A percentile compares a stretch with the other conserved stretches of the same genome.
phyloP scores from a whole-genome alignment of 2,329 filamentous ascomycete species.

The Coniochaeta hoffmannii region DNA sequence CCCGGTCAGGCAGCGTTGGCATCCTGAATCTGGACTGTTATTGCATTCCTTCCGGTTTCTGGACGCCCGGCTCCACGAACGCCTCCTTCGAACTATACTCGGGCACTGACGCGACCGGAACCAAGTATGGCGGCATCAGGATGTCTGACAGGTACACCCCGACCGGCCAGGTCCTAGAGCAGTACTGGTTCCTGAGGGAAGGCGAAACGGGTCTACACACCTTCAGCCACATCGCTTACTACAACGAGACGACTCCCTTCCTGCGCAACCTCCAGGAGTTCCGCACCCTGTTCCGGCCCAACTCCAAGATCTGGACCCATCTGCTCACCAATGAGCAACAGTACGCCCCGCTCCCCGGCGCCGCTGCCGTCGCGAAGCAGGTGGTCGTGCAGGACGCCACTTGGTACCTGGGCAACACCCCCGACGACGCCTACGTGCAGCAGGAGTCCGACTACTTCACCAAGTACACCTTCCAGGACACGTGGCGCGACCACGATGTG shows the following conservation, averaged over 20 bases:
- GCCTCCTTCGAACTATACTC: conserved; percentile 43
- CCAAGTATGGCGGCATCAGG: conserved; percentile 48
- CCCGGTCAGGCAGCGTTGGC: conserved; percentile 21
- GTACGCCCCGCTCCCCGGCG: conserved; percentile 43
- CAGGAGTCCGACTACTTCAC: conserved; percentile 56
- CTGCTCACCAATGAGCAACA: conserved; percentile 48
- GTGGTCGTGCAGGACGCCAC: conserved; percentile 56
- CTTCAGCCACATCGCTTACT: conserved; percentile 52
- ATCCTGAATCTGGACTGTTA: conserved; percentile 57
- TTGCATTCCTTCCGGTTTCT: conserved; percentile 51
- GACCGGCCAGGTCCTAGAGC: conserved; percentile 52
- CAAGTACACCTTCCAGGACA: conserved; percentile 56
- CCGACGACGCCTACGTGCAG: conserved; percentile 46
- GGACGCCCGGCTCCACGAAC: conserved; percentile 45
- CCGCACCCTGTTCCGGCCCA: conserved; percentile 53
- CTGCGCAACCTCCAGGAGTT: conserved; percentile 54
- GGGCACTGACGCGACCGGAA: conserved; percentile 41
- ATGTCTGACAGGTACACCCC: conserved; percentile 51
- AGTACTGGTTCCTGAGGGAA: conserved; percentile 58
- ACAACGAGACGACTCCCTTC: conserved; percentile 48
- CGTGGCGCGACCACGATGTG: conserved; percentile 49
- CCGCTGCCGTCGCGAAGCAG: conserved; percentile 30
- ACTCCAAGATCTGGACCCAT: conserved; percentile 53
- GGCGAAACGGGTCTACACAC: conserved; percentile 56
- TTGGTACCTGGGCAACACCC: conserved; percentile 50